Evolutionary conservation across 2,329 filamentous ascomycete genomes (phyloP).

Genomic region (Arachnomyces sp.): DNA sequence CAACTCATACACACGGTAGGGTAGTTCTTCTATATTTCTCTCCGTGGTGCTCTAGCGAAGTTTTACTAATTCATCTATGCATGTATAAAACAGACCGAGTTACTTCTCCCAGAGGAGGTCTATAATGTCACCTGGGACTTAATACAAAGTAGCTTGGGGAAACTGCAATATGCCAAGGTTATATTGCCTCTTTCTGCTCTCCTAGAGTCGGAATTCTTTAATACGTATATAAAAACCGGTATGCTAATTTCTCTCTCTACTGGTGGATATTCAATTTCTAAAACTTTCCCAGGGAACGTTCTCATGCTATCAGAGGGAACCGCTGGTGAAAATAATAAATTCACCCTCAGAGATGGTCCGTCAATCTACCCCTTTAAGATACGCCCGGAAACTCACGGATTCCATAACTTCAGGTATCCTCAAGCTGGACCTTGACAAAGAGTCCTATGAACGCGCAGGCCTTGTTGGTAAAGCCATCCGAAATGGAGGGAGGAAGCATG

Average conservation of each 20-base stretch:
- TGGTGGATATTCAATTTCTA: constrained; percentile 2
- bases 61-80: not conserved
- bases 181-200: constrained; percentile 66
- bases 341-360: constrained; percentile 61
- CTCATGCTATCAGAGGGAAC: constrained; percentile 77
- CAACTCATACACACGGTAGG: constrained; percentile 62
- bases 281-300: constrained; percentile 54
- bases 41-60: not conserved
- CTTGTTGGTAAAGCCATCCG: constrained; percentile 63
- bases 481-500: constrained; percentile 52
- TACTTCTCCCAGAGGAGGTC: constrained; percentile 62
- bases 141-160: constrained; percentile 38
- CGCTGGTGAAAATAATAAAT: constrained; percentile 62
- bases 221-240: constrained; percentile 77
- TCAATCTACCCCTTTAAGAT: not conserved
- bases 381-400: not conserved
- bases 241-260: constrained; percentile 10
- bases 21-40: not conserved
- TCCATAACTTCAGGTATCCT: constrained; percentile 52
- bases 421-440: constrained; percentile 68
- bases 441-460: constrained; percentile 75
- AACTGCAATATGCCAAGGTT: constrained; percentile 56
- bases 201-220: constrained; percentile 69
- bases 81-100: constrained; percentile 38
- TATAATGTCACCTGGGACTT: constrained; percentile 49